Percentiles rank a stretch among this genome's conserved stretches.
These are phyloP conservation scores for Macrolepiota albuminosa DNA, from an alignment of 768 basidiomycete species.

Conservation along the genomic window DNA sequence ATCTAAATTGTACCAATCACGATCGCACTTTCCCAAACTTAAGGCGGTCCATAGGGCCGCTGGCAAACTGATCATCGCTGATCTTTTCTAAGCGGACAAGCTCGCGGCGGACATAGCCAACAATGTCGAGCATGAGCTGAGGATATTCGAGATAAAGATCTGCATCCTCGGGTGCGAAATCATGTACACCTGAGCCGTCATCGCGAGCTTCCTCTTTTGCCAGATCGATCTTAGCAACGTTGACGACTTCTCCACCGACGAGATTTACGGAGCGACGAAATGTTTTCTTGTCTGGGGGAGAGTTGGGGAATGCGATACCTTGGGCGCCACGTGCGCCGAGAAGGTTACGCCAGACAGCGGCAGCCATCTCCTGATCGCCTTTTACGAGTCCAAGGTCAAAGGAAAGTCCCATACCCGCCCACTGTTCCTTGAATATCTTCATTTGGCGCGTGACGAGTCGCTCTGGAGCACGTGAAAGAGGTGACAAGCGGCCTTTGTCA, in stretches of 20 bases:
- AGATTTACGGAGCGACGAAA: conserved; percentile 68
- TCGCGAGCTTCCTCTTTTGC: conserved; percentile 57
- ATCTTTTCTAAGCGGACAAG: conserved; percentile 58
- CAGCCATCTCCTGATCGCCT: conserved; percentile 81
- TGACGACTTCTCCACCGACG: conserved; percentile 60
- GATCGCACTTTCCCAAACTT: conserved; percentile 32
- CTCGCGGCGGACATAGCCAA: conserved; percentile 70
- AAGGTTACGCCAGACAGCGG: conserved; percentile 87
- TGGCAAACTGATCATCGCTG: conserved; percentile 39
- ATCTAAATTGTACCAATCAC: conserved; percentile 1
- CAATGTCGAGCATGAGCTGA: conserved; percentile 65
- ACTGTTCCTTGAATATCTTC: conserved; percentile 90
- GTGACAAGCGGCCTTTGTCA: conserved; percentile 20
- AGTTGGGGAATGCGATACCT: conserved; percentile 46
- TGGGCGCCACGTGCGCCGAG: conserved; percentile 80
- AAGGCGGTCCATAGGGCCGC: conserved; percentile 30
- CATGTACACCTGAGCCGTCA: conserved; percentile 68
- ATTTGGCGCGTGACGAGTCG: conserved; percentile 79
- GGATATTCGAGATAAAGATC: conserved; percentile 72
- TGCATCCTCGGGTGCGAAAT: conserved; percentile 56
- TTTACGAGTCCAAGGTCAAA: conserved; percentile 74
- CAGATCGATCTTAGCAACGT: conserved; percentile 52
- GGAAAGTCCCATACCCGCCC: conserved; percentile 75
- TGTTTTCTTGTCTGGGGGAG: conserved; percentile 8
- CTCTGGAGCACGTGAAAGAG: conserved; percentile 56